phyloP scores from a whole-genome alignment of 257 asterid genomes.

The Ocimum tenuiflorum region DNA sequence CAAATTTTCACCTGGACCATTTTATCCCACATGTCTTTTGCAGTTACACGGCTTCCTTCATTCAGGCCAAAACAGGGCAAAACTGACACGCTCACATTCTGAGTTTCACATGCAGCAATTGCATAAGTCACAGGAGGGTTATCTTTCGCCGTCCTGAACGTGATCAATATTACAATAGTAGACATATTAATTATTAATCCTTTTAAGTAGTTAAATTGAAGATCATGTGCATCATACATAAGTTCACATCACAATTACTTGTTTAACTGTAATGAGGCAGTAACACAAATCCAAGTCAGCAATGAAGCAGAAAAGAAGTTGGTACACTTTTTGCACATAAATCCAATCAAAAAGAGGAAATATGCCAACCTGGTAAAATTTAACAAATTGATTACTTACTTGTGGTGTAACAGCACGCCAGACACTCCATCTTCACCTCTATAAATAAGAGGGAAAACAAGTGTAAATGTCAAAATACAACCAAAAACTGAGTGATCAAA shows the following conservation, averaged over 20 bases:
- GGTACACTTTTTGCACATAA: neutral
- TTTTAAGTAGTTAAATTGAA: neutral
- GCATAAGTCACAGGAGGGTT: slow-evolving; percentile 94
- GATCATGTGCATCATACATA: neutral
- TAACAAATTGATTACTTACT: slow-evolving; percentile 76
- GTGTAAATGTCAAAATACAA: slow-evolving; percentile 24
- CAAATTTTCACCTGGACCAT: slow-evolving; percentile 61
- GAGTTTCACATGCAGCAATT: slow-evolving; percentile 94
- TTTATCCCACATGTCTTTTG: slow-evolving; percentile 93
- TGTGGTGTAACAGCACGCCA: slow-evolving; percentile 98
- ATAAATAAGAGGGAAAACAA: slow-evolving; percentile 14
- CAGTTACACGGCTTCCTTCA: slow-evolving; percentile 78
- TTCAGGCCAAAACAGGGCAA: slow-evolving; percentile 85
- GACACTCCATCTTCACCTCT: slow-evolving; percentile 99
- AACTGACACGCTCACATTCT: slow-evolving; percentile 86
- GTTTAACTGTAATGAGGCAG: neutral
- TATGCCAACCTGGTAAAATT: slow-evolving; percentile 52
- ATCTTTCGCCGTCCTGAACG: slow-evolving; percentile 78
- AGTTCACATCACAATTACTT: neutral
- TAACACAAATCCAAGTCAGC: neutral
- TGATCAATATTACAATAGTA: slow-evolving; percentile 7
- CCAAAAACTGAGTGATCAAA: neutral
- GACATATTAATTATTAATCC: neutral
- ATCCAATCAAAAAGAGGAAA: slow-evolving; percentile 16
- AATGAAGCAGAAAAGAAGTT: neutral